These are phyloP conservation scores for Aspergillus hortae DNA, from an alignment of 2,329 filamentous ascomycete species.

Conservation along the genomic window DNA sequence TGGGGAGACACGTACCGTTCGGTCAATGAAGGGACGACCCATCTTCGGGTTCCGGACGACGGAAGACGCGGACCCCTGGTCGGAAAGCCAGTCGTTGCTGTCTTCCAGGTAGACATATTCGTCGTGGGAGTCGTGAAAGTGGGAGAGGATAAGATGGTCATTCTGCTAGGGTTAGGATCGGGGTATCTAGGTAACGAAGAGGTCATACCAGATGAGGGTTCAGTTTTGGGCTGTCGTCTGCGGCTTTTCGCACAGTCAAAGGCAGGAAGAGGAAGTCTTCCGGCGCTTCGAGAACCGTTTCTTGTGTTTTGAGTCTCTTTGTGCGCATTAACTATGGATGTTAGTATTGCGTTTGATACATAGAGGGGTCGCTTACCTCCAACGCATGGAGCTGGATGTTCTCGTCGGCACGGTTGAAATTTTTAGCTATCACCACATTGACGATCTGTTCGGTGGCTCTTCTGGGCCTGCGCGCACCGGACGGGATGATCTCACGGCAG, in stretches of 20 bases:
- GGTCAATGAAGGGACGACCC: slow-evolving; percentile 18
- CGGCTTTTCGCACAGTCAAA: slow-evolving; percentile 50
- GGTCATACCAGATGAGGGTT: slow-evolving; percentile 41
- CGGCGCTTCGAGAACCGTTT: slow-evolving; percentile 69
- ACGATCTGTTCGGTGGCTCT: slow-evolving; percentile 58
- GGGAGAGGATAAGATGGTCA: slow-evolving; percentile 82
- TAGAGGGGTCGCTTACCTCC: slow-evolving; percentile 41
- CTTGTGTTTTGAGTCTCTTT: slow-evolving; percentile 71
- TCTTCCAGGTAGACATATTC: slow-evolving; percentile 75
- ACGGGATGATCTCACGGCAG: slow-evolving; percentile 61
- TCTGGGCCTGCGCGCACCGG: slow-evolving; percentile 30
- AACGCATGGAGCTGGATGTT: slow-evolving; percentile 78
- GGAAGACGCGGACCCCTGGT: slow-evolving; percentile 35
- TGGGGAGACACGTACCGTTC: slow-evolving; percentile 16
- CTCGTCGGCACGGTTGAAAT: slow-evolving; percentile 70
- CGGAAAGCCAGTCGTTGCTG: slow-evolving; percentile 37
- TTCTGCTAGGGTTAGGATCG: slow-evolving; percentile 45
- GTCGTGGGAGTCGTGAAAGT: slow-evolving; percentile 71
- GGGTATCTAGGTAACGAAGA: background rate
- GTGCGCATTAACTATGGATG: slow-evolving; percentile 68
- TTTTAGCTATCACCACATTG: slow-evolving; percentile 76
- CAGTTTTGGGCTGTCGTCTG: slow-evolving; percentile 28
- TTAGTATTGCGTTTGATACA: slow-evolving; percentile 10
- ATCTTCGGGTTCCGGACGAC: slow-evolving; percentile 28
- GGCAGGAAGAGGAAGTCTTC: slow-evolving; percentile 77